phyloP scores from a whole-genome alignment of 345 rosid genomes.

The Hibiscus trionum region DNA sequence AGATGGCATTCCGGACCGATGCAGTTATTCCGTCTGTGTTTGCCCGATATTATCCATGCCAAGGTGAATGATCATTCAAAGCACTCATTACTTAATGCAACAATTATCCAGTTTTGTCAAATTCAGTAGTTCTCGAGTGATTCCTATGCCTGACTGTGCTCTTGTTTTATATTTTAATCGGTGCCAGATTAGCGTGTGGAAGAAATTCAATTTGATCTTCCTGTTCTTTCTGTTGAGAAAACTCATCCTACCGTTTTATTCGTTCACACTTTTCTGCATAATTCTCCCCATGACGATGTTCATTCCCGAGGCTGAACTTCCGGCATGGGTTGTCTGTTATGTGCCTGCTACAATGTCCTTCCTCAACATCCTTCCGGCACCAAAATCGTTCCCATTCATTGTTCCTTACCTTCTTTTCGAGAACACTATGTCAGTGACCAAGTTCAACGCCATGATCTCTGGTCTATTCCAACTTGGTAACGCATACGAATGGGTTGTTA shows the following conservation, averaged over 20 bases:
- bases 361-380: slow-evolving; percentile 90
- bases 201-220: slow-evolving; percentile 87
- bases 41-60: slow-evolving; percentile 61
- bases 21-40: slow-evolving; percentile 88
- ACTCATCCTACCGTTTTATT: slow-evolving; percentile 81
- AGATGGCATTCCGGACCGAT: slow-evolving; percentile 98
- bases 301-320: slow-evolving; percentile 83
- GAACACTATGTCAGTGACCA: slow-evolving; percentile 95
- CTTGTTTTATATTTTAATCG: not conserved
- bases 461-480: slow-evolving; percentile 94
- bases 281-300: slow-evolving; percentile 97
- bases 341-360: slow-evolving; percentile 93
- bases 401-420: slow-evolving; percentile 96
- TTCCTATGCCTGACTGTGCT: slow-evolving; percentile 4
- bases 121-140: not conserved
- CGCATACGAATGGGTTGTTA: slow-evolving; percentile 94
- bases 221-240: slow-evolving; percentile 84
- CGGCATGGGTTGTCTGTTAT: slow-evolving; percentile 90
- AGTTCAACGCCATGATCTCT: slow-evolving; percentile 92
- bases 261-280: slow-evolving; percentile 91
- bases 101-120: not conserved
- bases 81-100: not conserved
- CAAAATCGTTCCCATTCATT: slow-evolving; percentile 80
- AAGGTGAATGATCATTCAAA: slow-evolving; percentile 35
- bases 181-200: slow-evolving; percentile 75